These are phyloP conservation scores for Phytophthora vignae DNA, from an alignment of 352 stramenopile species.

Conservation along the genomic window DNA sequence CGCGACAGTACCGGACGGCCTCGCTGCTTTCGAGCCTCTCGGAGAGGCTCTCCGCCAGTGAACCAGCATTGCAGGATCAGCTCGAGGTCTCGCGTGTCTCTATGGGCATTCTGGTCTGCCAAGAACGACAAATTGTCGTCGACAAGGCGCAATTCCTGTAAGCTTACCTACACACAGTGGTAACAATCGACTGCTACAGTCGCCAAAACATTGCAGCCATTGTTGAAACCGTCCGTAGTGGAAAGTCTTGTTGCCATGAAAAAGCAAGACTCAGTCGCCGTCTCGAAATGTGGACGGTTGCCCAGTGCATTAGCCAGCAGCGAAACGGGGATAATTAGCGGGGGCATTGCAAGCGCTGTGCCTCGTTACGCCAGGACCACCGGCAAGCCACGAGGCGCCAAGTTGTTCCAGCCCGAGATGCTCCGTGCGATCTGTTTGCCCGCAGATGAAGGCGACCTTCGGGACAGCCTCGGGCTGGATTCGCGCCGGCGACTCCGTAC, in stretches of 20 bases:
- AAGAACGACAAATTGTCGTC: conserved; percentile 5
- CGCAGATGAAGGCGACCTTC: neutral
- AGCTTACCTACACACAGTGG: neutral
- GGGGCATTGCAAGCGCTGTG: conserved; percentile 3
- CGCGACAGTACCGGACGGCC: neutral
- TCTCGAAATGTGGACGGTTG: conserved; percentile 14
- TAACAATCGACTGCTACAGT: too few relatives aligned
- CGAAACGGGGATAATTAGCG: conserved; percentile 6
- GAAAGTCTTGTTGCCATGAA: conserved; percentile 12
- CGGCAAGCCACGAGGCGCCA: conserved; percentile 8
- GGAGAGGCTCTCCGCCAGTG: neutral
- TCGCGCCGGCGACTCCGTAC: neutral
- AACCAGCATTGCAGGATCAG: neutral
- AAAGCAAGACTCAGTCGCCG: neutral
- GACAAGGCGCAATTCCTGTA: neutral
- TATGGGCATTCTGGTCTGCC: conserved; percentile 11
- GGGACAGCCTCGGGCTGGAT: conserved; percentile 17
- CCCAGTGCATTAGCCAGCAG: conserved; percentile 17
- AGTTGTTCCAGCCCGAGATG: conserved; percentile 21
- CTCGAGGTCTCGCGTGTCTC: conserved; percentile 3
- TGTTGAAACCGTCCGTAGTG: conserved; percentile 1
- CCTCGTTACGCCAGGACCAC: neutral
- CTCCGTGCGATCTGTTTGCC: conserved; percentile 29
- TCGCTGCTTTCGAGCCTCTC: neutral
- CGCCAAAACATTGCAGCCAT: neutral